Evolutionary conservation across 2,329 filamentous ascomycete species (phyloP).

Genomic region (Balansia obtecta): DNA sequence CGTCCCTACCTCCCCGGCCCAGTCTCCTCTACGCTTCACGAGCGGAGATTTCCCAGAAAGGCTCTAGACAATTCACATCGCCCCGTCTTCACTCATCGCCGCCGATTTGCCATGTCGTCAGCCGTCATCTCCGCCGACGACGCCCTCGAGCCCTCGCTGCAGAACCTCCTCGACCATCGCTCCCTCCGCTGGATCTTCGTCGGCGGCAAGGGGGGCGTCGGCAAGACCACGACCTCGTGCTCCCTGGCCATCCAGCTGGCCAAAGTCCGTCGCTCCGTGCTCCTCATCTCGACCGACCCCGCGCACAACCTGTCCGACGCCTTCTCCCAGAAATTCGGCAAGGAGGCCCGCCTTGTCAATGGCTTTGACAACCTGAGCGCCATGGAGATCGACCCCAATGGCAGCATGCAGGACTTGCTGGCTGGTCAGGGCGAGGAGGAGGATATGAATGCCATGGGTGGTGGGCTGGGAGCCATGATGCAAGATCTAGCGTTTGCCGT

Average conservation of each 20-base stretch:
- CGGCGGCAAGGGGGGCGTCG: conserved; percentile 93
- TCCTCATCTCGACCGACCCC: conserved; percentile 96
- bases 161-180: conserved; percentile 90
- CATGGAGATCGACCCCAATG: conserved; percentile 99
- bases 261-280: conserved; percentile 84
- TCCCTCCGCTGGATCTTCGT: conserved; percentile 98
- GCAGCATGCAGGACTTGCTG: conserved; percentile 89
- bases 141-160: conserved; percentile 79
- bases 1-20: too few relatives aligned
- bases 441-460: conserved; percentile 52
- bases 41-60: not conserved
- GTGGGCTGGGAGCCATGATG: conserved; percentile 87
- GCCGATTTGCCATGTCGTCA: conserved; percentile 25
- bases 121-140: conserved; percentile 42
- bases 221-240: conserved; percentile 98
- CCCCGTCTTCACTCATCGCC: not conserved
- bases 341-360: conserved; percentile 85
- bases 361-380: conserved; percentile 90
- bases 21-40: not conserved
- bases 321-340: conserved; percentile 98
- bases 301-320: conserved; percentile 97
- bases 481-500: conserved; percentile 95
- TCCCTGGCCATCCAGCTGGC: conserved; percentile 96
- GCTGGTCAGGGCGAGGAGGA: conserved; percentile 67
- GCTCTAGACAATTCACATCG: not conserved